Evolutionary conservation across 306 rosid genomes (phyloP), one percentile per base, ranked within the genome.

Genomic region (Senna siamea): DNA sequence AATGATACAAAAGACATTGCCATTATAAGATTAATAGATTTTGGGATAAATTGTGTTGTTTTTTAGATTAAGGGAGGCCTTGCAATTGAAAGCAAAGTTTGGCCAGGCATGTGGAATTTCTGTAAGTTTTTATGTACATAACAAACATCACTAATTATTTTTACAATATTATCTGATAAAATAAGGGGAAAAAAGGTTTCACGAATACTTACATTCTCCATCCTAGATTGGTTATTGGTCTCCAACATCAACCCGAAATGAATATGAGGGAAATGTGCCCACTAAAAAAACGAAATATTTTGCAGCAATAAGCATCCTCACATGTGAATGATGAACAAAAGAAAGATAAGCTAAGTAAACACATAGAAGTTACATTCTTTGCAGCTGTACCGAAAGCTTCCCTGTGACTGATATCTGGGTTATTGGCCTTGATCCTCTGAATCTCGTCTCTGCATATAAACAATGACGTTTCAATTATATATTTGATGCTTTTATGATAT

Each of bases 181-280:
- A 26, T 26, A 26, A 26, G 30, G 30, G 30, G 1, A 26, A 26
- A 26, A 26, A 26, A 26, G 30, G 3, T 26, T 26, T 26, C 30
- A 3, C 2, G 28, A 50, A 59, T 62, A 66, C 98, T 82, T 83
- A 92, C 98, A 74, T 83, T 90, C 59, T 92, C 93, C 83, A 85
- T 78, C 87, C 88, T 95, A 82, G 88, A 80, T 74, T 92, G 98
- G 75, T 85, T 88, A 86, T 85, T 92, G 81, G 80, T 86, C 81
- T 95, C 97, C 89, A 95, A 53, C 97, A 88, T 95, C 66, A 92
- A 82, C 54, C 98, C 99, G 66, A 95, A 95, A 81, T 92, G 98
- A 79, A 95, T 95, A 67, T 86, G 99, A 73, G 99, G 99, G 83
- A 92, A 95, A 69, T 95, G 98, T 69, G 99, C 99, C 99, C 99